phyloP scores from a whole-genome alignment of 306 rosid genomes.

The Fragaria nilgerrensis region DNA sequence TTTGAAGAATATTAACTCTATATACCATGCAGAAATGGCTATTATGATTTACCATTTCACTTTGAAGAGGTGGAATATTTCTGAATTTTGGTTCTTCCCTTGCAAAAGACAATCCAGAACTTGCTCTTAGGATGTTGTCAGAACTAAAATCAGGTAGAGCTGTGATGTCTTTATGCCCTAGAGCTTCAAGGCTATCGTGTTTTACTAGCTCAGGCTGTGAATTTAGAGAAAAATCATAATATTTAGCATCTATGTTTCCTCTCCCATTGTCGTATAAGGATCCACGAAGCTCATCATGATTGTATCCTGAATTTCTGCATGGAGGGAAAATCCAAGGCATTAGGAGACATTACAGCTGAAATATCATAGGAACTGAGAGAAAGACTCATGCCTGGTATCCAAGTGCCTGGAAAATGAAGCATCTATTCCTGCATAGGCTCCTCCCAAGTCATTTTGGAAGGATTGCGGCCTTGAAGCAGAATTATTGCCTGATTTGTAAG shows the following conservation, averaged over 20 bases:
- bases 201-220: conserved; percentile 37
- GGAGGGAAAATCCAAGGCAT: not conserved
- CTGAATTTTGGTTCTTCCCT: conserved; percentile 36
- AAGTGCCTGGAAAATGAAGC: conserved; percentile 30
- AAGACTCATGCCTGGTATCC: conserved; percentile 41
- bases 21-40: not conserved
- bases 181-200: conserved; percentile 29
- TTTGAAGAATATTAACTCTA: not conserved
- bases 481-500: conserved; percentile 38
- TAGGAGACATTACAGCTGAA: conserved; percentile 27
- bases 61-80: conserved; percentile 33
- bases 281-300: conserved; percentile 33
- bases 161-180: conserved; percentile 35
- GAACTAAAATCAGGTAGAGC: conserved; percentile 32
- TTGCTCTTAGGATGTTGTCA: conserved; percentile 29
- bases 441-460: conserved; percentile 40
- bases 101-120: conserved; percentile 39
- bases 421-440: conserved; percentile 33
- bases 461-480: conserved; percentile 31
- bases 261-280: conserved; percentile 27
- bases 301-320: conserved; percentile 32
- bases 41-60: conserved; percentile 39
- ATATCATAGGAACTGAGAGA: conserved; percentile 18
- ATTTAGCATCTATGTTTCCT: conserved; percentile 31
- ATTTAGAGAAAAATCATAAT: conserved; percentile 31